Evolutionary conservation across 108 stramenopile genomes (phyloP), one percentile per base, ranked within the genome.

Genomic region (Conticribra weissflogii): DNA sequence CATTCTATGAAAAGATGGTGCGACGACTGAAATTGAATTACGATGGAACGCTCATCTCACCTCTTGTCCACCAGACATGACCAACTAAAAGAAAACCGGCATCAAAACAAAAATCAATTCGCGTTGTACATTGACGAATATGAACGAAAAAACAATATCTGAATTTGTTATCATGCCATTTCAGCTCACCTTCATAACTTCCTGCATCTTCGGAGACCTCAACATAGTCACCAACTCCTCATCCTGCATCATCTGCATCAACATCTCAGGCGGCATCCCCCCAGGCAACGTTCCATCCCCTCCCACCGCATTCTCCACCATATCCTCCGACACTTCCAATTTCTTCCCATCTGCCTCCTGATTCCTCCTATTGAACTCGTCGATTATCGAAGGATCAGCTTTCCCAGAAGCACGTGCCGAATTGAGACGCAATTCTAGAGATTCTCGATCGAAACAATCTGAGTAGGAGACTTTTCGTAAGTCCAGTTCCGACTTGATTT

Each of bases 361-460:
- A 50, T 72, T 76, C 14, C 65, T 52, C 56, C 67, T 54, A 29
- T 87, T 87, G 74, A 87, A 87, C 52, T 81, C 50, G 21, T 85
- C 79, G 14, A 87, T 46, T 41, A 87, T 78, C 14, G 54, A 44
- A 23, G 86, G 86, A 53, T 85, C 74, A 2, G 84, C 86, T 50
- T 72, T 83, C 31, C 86, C 86, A 1, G 52, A 66, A 8, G 63
- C 49, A 21, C 85, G 73, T 23, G 84, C 85, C 54, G 81, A 68
- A 12, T 59, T 45, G 22, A 89, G 48, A 17, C 75, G 41, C 21
- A 48, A 32, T 17, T 68, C 72, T 12, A 86, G 58, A 2, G 83
- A 82, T 74, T 87, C 88, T 74, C 85, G 75, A 62, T 90, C 88
- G 59, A 87, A 90, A 51, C 88, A 90, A 71, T 90, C 86, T 4